A percentile compares a stretch with the other conserved stretches of the same genome.
Evolutionary conservation across 768 basidiomycete genomes (phyloP).

Genomic region (Tephrocybe sp.): DNA sequence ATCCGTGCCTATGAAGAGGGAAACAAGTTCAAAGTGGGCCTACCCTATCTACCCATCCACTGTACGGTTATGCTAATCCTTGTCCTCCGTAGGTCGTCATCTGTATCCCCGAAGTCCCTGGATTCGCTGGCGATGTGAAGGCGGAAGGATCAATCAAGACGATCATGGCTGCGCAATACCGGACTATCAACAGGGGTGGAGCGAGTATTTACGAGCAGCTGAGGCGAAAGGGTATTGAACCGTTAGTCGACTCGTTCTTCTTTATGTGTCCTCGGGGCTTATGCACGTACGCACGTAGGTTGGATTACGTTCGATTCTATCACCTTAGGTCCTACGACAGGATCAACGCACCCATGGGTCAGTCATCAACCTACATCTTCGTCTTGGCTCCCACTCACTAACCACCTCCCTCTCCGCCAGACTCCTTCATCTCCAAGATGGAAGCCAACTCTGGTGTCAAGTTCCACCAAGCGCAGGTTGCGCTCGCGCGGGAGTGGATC

Average conservation of each 20-base stretch:
- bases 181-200: constrained; percentile 89
- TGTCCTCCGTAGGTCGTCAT: constrained; percentile 65
- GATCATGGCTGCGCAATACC: constrained; percentile 87
- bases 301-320: constrained; percentile 88
- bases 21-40: constrained; percentile 71
- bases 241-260: constrained; percentile 46
- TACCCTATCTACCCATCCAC: background rate
- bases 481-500: constrained; percentile 76
- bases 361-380: constrained; percentile 16
- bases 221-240: constrained; percentile 73
- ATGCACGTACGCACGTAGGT: constrained; percentile 34
- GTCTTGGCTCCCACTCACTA: background rate
- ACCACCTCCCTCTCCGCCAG: background rate
- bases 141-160: constrained; percentile 61
- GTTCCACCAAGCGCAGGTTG: constrained; percentile 86
- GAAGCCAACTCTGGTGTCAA: constrained; percentile 74
- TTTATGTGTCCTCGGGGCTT: background rate
- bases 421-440: constrained; percentile 61
- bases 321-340: constrained; percentile 91
- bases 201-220: constrained; percentile 84
- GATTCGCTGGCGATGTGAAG: constrained; percentile 83
- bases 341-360: constrained; percentile 75
- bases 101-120: constrained; percentile 88
- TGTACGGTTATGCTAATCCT: background rate
- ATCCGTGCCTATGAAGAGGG: constrained; percentile 72